Evolutionary conservation across 2,329 filamentous ascomycete genomes (phyloP), one percentile per base, ranked within the genome.

Genomic region (Fusarium humuli): DNA sequence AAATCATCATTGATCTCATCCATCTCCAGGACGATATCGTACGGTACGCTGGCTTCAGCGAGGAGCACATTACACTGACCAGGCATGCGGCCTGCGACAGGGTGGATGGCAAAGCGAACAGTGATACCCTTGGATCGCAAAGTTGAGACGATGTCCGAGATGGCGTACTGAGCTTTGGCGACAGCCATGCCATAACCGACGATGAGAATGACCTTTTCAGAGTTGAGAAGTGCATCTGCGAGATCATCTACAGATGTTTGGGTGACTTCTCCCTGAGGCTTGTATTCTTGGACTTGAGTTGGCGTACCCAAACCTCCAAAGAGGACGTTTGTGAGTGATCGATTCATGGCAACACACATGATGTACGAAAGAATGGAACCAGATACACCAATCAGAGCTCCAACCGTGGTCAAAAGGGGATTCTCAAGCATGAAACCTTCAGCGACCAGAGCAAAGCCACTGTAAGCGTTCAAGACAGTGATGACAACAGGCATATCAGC

Each of bases 1-100:
- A 97, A 97, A 75, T 97, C 94, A 68, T 97, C 94, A 79, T 97
- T 97, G 82, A 97, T 97, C 83, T 97, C 94, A 73, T 97, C 94
- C 94, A 97, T 97, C 81, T 97, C 94, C 47, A 97, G 86, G 29
- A 97, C 94, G 59, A 97, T 95, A 74, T 97, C 94, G 75, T 97
- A 97, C 5, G 93, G 93, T 30, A 97, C 94, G 34, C 88, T 91
- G 2, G 94, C 94, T 79, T 97, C 94, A 1, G 94, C 94, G 16
- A 97, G 88, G 4, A 97, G 84, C 6, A 97, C 94, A 76, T 97
- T 97, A 82, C 94, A 97, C 81, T 97, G 94, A 1, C 94, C 94
- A 1, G 94, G 94, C 94, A 97, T 97, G 32, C 94, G 89, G 13
- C 94, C 94, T 0, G 94, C 94, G 29, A 97, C 94, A 0, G 94